These are phyloP conservation scores for Flaveria linearis DNA, from an alignment of 129 eudicot species.

Conservation along the genomic window DNA sequence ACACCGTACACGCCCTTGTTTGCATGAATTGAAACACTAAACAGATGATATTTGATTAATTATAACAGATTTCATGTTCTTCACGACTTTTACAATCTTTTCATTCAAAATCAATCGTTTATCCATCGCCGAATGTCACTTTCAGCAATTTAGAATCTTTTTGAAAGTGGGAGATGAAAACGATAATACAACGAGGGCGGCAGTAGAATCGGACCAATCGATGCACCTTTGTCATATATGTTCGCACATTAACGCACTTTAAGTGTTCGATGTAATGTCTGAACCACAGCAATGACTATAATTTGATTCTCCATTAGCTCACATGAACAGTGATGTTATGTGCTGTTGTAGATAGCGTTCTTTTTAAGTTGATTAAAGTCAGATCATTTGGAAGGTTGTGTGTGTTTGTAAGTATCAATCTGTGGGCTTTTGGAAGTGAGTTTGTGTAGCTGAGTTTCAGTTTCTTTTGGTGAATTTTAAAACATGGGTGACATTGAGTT, in stretches of 20 bases:
- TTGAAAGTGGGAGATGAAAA: no score
- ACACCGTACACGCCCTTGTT: no score
- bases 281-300: constrained; percentile 7
- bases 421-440: neutral
- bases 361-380: neutral
- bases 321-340: neutral
- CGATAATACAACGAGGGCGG: neutral
- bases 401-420: neutral
- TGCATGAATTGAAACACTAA: no score
- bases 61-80: neutral
- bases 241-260: neutral
- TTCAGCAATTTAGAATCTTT: no score
- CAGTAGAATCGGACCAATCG: constrained; percentile 1
- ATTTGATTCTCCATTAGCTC: neutral
- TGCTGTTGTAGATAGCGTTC: neutral
- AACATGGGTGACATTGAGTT: constrained; percentile 34
- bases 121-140: neutral
- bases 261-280: constrained; percentile 29
- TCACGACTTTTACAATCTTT: no score
- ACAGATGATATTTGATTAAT: no score
- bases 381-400: neutral
- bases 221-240: neutral
- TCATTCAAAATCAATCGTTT: neutral
- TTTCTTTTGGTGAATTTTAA: neutral
- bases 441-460: neutral